A percentile compares a stretch with the other conserved stretches of the same genome.
phyloP scores from a whole-genome alignment of 768 basidiomycete species.

The Gloeopeniophorella convolvens region DNA sequence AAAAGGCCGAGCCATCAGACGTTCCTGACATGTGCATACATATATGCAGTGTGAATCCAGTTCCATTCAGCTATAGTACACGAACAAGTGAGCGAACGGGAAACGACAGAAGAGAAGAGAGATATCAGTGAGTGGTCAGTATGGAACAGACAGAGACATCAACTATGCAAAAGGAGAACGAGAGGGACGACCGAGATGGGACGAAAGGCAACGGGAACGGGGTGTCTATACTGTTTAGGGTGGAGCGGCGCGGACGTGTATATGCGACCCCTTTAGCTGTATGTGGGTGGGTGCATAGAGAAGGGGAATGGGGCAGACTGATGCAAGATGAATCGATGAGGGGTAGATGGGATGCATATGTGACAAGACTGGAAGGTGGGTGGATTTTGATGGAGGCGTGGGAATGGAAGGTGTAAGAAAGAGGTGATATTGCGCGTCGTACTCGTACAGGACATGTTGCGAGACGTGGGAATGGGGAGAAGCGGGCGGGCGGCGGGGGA shows the following conservation, averaged over 20 bases:
- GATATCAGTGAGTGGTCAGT: background rate
- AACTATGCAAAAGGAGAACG: no score
- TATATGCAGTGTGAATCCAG: background rate
- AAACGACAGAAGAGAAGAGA: background rate
- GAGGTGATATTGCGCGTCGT: background rate
- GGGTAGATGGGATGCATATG: background rate
- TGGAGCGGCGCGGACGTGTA: background rate
- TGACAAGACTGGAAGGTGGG: no score
- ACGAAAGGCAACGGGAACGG: no score
- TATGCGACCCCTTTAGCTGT: slow-evolving; percentile 2
- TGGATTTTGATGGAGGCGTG: no score
- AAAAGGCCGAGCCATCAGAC: no score
- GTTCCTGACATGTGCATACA: no score
- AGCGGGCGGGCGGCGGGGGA: background rate
- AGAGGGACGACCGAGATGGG: background rate
- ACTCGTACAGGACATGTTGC: slow-evolving; percentile 2
- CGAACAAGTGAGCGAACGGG: background rate
- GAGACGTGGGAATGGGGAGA: background rate
- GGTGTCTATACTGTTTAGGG: slow-evolving; percentile 14
- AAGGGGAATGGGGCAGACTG: slow-evolving; percentile 1
- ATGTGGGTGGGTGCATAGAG: slow-evolving; percentile 13
- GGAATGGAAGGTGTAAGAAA: background rate
- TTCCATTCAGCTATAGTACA: slow-evolving; percentile 5
- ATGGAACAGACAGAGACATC: slow-evolving; percentile 1
- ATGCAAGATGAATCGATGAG: slow-evolving; percentile 8